Base-by-base conservation (phyloP, 345 rosid species). In the Bretschneidera sinensis region DNA sequence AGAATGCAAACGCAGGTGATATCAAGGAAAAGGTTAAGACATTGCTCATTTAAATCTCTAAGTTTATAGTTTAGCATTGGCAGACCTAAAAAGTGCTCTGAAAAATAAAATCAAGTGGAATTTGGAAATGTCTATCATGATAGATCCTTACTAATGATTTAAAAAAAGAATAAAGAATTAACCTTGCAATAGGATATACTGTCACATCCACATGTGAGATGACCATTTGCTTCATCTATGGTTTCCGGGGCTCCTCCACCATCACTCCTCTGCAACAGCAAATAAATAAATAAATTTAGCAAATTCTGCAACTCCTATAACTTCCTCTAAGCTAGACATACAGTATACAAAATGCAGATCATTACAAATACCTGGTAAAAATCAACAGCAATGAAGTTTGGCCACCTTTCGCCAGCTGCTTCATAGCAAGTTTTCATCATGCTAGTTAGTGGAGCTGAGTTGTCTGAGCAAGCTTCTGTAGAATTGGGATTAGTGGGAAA, bases 341-440 rank as follows among this genome's bases (percentile, higher is more conserved):
- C 24, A 22, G 22, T 18, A 1, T 24, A 31, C 21, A 48, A 39
- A 48, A 11, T 49, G 43, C 51, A 19, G 13, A 21, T 50, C 34
- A 43, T n/a, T 4, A 3, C 20, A 43, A 47, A 35, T 64, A 94
- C 99, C 99, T 86, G 83, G 70, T 94, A 94, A 71, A 71, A 88
- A 66, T 88, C 99, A 21, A 94, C 97, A 0, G 99, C 85, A 1
- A 94, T 90, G 89, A 90, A 94, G 84, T 94, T 94, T 39, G 97
- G 97, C 99, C 99, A 94, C 34, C 99, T 77, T 63, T 85, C 76
- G 17, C 91, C 91, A 24, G 92, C 77, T 50, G 89, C 95, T 70
- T 75, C 72, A 15, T 79, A 75, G 65, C 99, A 94, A 55, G 92
- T 82, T 28, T 64, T 81, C 73, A 79, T 78, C 91, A 86, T 86